Percentiles rank a stretch among this genome's conserved stretches.
These are phyloP conservation scores for Nothophytophthora sp. DNA, from an alignment of 352 stramenopile genomes.

Conservation along the genomic window DNA sequence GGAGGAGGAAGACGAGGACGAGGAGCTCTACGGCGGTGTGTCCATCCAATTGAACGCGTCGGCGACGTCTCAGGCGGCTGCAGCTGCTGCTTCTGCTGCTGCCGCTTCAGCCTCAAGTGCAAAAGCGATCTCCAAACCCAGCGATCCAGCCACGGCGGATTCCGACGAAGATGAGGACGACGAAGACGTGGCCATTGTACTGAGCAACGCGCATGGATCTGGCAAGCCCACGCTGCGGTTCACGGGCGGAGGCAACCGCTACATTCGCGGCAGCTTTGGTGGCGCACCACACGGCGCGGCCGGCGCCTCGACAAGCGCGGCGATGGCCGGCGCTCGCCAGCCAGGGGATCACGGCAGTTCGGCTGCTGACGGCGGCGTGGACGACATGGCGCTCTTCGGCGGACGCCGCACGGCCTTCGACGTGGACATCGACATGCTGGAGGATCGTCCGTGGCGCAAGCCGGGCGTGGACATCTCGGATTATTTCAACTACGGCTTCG, in stretches of 20 bases:
- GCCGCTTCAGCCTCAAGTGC: not conserved
- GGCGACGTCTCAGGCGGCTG: conserved; percentile 24
- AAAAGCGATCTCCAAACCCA: conserved; percentile 5
- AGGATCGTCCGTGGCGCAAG: conserved; percentile 92
- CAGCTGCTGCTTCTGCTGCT: conserved; percentile 7
- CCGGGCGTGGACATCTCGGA: conserved; percentile 92
- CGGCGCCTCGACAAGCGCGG: conserved; percentile 10
- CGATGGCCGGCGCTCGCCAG: conserved; percentile 5
- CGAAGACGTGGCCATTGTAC: conserved; percentile 82
- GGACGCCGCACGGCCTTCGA: conserved; percentile 89
- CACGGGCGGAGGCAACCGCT: conserved; percentile 72
- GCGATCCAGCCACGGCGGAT: conserved; percentile 32
- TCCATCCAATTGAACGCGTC: conserved; percentile 66
- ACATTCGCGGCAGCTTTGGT: conserved; percentile 65
- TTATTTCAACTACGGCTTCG: conserved; percentile 95
- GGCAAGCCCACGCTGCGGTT: conserved; percentile 81
- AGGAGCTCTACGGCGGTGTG: conserved; percentile 80
- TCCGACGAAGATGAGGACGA: conserved; percentile 86
- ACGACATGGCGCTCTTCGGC: conserved; percentile 81
- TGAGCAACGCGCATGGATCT: conserved; percentile 60
- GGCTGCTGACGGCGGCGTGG: conserved; percentile 37
- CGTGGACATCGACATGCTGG: conserved; percentile 91
- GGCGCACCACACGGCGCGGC: conserved; percentile 32
- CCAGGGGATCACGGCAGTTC: conserved; percentile 14
- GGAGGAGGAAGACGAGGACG: conserved; percentile 68